Evolutionary conservation across 2,329 filamentous ascomycete species (phyloP).

Genomic region (Curvularia spicifera): DNA sequence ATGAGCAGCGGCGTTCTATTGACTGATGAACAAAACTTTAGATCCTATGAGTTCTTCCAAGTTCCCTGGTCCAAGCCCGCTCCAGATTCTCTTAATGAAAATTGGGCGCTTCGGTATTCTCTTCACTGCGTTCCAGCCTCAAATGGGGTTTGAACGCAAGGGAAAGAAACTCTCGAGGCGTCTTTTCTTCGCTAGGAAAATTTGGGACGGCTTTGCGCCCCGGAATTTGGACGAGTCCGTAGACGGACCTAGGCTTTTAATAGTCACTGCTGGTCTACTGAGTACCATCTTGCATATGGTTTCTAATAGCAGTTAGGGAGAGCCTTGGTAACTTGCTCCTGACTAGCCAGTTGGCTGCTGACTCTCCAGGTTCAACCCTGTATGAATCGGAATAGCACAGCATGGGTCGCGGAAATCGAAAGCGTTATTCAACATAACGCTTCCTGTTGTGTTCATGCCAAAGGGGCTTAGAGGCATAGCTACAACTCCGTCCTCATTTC

Average conservation of each 20-base stretch:
- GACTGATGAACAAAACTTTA: slow-evolving; percentile 12
- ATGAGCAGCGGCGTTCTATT: not conserved
- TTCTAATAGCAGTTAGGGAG: not conserved
- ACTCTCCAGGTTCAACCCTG: not conserved
- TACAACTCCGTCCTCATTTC: not conserved
- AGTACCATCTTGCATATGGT: not conserved
- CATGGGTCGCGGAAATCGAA: not conserved
- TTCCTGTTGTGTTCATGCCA: too few relatives aligned
- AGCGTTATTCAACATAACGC: not conserved
- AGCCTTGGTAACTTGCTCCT: too few relatives aligned
- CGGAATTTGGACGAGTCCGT: not conserved
- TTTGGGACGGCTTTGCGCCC: not conserved
- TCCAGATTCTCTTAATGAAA: not conserved
- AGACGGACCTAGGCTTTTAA: slow-evolving; percentile 1
- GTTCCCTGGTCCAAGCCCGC: not conserved
- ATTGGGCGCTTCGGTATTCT: not conserved
- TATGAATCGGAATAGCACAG: not conserved
- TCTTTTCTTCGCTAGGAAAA: not conserved
- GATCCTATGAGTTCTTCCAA: not conserved
- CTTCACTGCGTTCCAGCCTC: slow-evolving; percentile 1
- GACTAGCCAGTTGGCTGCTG: not conserved
- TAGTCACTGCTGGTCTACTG: not conserved
- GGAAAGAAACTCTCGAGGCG: not conserved
- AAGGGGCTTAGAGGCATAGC: too few relatives aligned
- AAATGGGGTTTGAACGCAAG: not conserved